Percentiles rank a stretch among this genome's conserved stretches.
Conservation (phyloP, 495 filamentous ascomycete species). For the Tetracladium marchalianum region DNA sequence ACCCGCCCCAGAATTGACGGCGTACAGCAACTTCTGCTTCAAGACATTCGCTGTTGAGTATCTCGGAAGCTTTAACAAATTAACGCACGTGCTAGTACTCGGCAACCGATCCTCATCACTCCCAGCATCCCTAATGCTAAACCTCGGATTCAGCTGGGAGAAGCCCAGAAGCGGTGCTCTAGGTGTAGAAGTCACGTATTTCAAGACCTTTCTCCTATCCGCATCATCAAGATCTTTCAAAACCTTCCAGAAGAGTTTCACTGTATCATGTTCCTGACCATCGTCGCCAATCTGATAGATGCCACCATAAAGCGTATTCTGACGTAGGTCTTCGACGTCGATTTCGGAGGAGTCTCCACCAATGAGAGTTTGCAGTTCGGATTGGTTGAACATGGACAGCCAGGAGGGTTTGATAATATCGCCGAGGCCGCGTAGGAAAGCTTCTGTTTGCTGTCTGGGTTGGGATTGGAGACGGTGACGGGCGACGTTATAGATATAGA, state of each 20-base stretch:
- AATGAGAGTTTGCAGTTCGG: conserved; percentile 84
- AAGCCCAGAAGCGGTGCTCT: conserved; percentile 90
- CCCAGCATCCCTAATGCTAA: conserved; percentile 84
- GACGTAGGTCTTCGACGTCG: conserved; percentile 78
- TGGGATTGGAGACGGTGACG: conserved; percentile 76
- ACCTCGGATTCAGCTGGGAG: conserved; percentile 70
- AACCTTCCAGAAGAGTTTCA: conserved; percentile 87
- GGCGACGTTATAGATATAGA: conserved; percentile 91
- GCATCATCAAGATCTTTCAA: conserved; percentile 63
- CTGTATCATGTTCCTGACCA: conserved; percentile 69
- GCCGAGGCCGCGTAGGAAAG: conserved; percentile 77
- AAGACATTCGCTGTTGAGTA: conserved; percentile 55
- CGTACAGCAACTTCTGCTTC: conserved; percentile 77
- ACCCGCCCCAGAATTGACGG: conserved; percentile 82
- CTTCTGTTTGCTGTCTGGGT: conserved; percentile 65
- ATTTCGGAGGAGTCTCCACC: conserved; percentile 79
- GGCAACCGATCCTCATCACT: conserved; percentile 70
- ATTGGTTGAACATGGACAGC: conserved; percentile 98
- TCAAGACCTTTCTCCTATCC: conserved; percentile 77
- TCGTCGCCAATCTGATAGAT: conserved; percentile 84
- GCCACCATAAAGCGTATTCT: conserved; percentile 79
- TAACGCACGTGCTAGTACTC: conserved; percentile 95
- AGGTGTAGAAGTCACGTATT: conserved; percentile 92
- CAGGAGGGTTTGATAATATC: conserved; percentile 85
- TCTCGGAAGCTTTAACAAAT: conserved; percentile 84